Base-by-base conservation (phyloP, 179 eudicot species). In the Drosera spatulata region DNA sequence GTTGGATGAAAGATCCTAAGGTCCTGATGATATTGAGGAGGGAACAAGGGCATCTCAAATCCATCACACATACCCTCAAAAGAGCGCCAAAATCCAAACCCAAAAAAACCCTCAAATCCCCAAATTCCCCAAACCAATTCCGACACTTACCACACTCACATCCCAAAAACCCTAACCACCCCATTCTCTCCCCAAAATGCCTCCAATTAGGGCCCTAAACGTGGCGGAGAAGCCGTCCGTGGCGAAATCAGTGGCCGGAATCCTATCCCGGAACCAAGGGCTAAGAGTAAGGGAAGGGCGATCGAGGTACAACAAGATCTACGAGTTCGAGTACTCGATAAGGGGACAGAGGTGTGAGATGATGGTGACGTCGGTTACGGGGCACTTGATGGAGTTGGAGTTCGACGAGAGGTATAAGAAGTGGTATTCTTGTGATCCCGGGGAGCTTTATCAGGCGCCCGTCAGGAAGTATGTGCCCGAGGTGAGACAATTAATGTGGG, bases 201-300 rank as follows among this genome's bases (percentile, higher is more conserved):
- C n/a, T n/a, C n/a, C 77, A 39, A 73, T 90, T 39, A 74, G 85
- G 76, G 99, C 80, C 1, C 68, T 93, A 63, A 93, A 89, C 65
- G 99, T 93, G 59, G 99, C 99, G 68, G 99, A 93, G 74, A 93
- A 93, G 77, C 99, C 95, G 6, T 93, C 99, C 7, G 99, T 93
- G 57, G 99, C 99, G 43, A 93, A 85, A 65, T 81, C 93, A 7
- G 98, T 88, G 12, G 63, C 96, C 4, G 85, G 75, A 58, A 89
- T 89, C 46, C 66, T 93, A 22, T 86, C 96, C 4, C 59, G 77
- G 50, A 79, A 73, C 60, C 83, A 75, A 4, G 81, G 79, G 5
- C 53, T 74, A 42, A 76, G 95, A 53, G 70, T 70, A 50, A 71
- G 99, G 69, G 93, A 93, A 11, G 96, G 96, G 4, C 62, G 95